Base-by-base conservation (phyloP, 129 eudicot genomes). In the Flaveria sonorensis region DNA sequence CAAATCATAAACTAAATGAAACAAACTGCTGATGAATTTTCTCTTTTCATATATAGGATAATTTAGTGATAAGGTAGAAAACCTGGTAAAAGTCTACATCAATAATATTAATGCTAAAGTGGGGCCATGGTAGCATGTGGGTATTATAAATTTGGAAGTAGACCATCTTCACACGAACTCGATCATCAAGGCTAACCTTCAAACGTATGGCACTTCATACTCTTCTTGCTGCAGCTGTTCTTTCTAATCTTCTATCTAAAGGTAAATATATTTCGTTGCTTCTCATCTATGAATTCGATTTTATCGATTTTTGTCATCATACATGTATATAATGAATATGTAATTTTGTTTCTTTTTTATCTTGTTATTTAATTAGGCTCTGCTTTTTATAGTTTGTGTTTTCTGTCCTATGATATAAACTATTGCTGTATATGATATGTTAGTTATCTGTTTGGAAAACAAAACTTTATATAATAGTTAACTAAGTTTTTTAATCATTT, bases 201-300 rank as follows among this genome's bases (percentile, higher is more conserved):
- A 70, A n/a, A 61, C 42, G 42, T 28, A 67, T 80, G 83, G 74
- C 79, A 8, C 30, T 20, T 62, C 73, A 48, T 72, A 24, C 4
- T 52, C 30, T 80, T 51, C 23, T 72, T 52, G 68, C 62, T 26
- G 74, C 70, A 73, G 0, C 73, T 53, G 18, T 80, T 73, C 74
- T 80, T 60, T 60, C 53, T 73, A 80, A 73, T 65, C 74, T 80
- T 65, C 69, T 80, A 36, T 4, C 43, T 20, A 73, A 73, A 80
- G 83, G 83, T 78, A 70, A 78, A 36, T 36, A 24, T n/a, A 15
- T 40, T 11, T 36, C 0, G 12, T 70, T 69, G 32, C 4, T 32
- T 43, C 26, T 26, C 19, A 39, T 20, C 57, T 2, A 14, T 36
- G 23, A 52, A 6, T 59, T 21, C 28, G 36, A 23, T 21, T 61